phyloP scores from a whole-genome alignment of 2,329 filamentous ascomycete genomes.

The Aspergillus awamori region DNA sequence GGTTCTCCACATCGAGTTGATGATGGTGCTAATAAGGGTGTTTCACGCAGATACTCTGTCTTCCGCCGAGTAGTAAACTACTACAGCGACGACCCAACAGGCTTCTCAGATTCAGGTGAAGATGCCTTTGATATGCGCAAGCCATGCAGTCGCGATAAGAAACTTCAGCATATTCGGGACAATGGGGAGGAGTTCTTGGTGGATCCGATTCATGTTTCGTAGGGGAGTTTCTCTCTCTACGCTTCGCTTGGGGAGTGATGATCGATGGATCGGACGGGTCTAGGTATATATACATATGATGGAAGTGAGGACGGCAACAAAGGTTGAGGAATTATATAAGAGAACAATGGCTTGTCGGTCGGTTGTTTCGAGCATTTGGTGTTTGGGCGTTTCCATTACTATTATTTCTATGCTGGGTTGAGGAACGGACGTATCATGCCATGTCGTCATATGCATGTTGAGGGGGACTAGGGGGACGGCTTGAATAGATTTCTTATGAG shows the following conservation, averaged over 20 bases:
- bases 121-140: conserved; percentile 99
- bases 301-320: neutral
- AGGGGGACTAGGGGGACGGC: neutral
- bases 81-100: conserved; percentile 81
- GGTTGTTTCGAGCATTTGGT: conserved; percentile 18
- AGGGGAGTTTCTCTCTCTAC: conserved; percentile 13
- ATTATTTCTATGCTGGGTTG: neutral
- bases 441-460: neutral
- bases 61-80: conserved; percentile 88
- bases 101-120: conserved; percentile 62
- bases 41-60: conserved; percentile 65
- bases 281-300: neutral
- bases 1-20: too few relatives aligned
- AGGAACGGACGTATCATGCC: too few relatives aligned
- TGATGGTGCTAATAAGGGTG: neutral
- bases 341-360: neutral
- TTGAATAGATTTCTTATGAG: neutral
- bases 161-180: conserved; percentile 73
- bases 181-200: conserved; percentile 81
- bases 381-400: conserved; percentile 15
- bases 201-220: conserved; percentile 77
- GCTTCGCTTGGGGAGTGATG: neutral
- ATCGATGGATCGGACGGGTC: neutral
- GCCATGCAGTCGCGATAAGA: conserved; percentile 77
- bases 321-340: neutral